Evolutionary conservation across 441 rosid species (phyloP), one percentile per base, ranked within the genome.

Genomic region (Eutrema salsugineum): DNA sequence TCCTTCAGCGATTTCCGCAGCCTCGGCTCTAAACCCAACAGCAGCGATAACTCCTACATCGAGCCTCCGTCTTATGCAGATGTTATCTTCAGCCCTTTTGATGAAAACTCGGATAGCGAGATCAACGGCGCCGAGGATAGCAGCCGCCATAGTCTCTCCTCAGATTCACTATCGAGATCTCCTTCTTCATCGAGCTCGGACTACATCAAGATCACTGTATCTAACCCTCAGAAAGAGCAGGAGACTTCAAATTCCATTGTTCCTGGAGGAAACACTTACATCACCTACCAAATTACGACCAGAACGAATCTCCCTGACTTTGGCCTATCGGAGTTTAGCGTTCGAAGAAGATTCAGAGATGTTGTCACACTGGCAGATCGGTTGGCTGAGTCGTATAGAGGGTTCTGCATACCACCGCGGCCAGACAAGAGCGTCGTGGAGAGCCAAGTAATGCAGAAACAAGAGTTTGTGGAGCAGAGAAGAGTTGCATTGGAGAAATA

Each of bases 391-490:
- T 72, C 95, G 11, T 90, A 84, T 42, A 57, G 93, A 73, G 98
- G 97, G 8, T 90, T 82, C 66, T 87, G 83, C 66, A 87, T 93
- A 44, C 95, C 95, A 2, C 93, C 97, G 0, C 68, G 98, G 33
- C 97, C 98, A 5, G 97, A 93, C 59, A 93, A 93, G 82, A 93
- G 77, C 48, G 93, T 93, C 10, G 93, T 93, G 4, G 97, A 90
- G 88, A 80, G 91, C 30, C 95, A 93, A 74, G 95, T 93, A 50
- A 93, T 93, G 97, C 97, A 93, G 63, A 93, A 93, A 74, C 93
- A 88, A 83, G 94, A 90, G 49, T 92, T 92, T 10, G 94, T 92
- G 54, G 96, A 92, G 86, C 96, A 90, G 80, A 84, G 95, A 73
- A 82, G 95, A 71, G 78, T 93, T 44, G 86, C 90, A 5, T 78